Conservation (phyloP, 2,329 filamentous ascomycete species). For the Claviceps humidiphila region DNA sequence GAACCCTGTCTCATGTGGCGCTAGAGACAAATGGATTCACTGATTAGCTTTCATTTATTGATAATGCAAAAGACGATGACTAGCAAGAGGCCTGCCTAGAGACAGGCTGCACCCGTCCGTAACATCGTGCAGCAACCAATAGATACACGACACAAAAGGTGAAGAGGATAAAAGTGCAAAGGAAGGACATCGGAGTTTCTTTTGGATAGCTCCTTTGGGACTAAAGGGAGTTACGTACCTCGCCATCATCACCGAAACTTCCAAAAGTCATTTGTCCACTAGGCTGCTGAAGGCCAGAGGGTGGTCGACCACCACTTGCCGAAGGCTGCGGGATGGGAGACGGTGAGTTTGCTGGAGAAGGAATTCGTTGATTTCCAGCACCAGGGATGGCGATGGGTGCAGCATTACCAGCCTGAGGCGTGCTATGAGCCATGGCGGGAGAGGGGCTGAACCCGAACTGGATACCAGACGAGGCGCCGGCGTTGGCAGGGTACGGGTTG, state of each 20-base stretch:
- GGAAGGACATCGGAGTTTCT: slow-evolving; percentile 3
- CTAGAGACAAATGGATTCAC: slow-evolving; percentile 20
- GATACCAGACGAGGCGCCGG: slow-evolving; percentile 51
- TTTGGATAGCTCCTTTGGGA: no score
- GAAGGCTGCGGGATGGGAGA: slow-evolving; percentile 85
- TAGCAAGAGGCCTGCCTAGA: background rate
- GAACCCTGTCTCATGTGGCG: slow-evolving; percentile 57
- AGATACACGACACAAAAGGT: background rate
- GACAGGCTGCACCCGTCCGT: background rate
- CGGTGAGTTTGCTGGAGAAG: slow-evolving; percentile 77
- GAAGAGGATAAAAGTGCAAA: slow-evolving; percentile 3
- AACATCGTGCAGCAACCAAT: background rate
- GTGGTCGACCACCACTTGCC: slow-evolving; percentile 73
- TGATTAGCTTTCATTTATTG: slow-evolving; percentile 6
- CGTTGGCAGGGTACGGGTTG: slow-evolving; percentile 64
- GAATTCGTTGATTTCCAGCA: slow-evolving; percentile 50
- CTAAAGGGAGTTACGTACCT: slow-evolving; percentile 43
- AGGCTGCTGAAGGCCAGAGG: slow-evolving; percentile 58
- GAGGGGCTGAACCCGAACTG: slow-evolving; percentile 70
- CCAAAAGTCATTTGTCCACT: slow-evolving; percentile 65
- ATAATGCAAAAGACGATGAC: background rate
- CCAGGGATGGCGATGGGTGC: slow-evolving; percentile 50
- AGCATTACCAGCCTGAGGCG: slow-evolving; percentile 42
- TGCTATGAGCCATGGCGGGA: slow-evolving; percentile 52
- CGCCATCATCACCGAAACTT: slow-evolving; percentile 66